These are phyloP conservation scores for Dalechampia spathulata DNA, from an alignment of 441 rosid genomes.

Conservation along the genomic window DNA sequence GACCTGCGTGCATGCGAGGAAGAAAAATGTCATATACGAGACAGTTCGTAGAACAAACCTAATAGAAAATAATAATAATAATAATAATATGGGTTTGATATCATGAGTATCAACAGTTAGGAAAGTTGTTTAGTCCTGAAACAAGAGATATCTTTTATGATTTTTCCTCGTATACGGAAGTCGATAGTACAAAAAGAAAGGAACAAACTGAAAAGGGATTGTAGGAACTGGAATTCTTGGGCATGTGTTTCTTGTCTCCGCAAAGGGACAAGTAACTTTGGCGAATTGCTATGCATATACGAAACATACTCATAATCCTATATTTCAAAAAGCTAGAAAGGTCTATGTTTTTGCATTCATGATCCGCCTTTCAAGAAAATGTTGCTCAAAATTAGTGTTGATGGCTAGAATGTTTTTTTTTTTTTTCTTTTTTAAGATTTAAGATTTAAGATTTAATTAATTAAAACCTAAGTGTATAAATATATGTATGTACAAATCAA, in stretches of 20 bases:
- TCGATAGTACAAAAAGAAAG: not conserved
- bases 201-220: not conserved
- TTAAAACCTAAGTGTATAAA: too few species aligned
- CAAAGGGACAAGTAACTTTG: slow-evolving; percentile 39
- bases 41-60: not conserved
- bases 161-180: too few species aligned
- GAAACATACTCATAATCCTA: slow-evolving; percentile 33
- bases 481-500: too few species aligned
- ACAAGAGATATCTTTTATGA: too few species aligned
- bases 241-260: slow-evolving; percentile 39
- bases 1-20: slow-evolving; percentile 22
- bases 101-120: too few species aligned
- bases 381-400: too few species aligned
- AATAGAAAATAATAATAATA: too few species aligned
- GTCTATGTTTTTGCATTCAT: slow-evolving; percentile 8
- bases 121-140: too few species aligned
- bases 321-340: slow-evolving; percentile 12
- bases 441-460: too few species aligned
- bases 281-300: slow-evolving; percentile 31
- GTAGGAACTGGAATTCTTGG: slow-evolving; percentile 17
- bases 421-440: too few species aligned
- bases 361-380: slow-evolving; percentile 19
- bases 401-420: too few species aligned
- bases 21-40: not conserved
- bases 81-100: too few species aligned